These are phyloP conservation scores for Saccharomyces hybrid DNA, from an alignment of 1,139 yeast genomes.

Conservation along the genomic window DNA sequence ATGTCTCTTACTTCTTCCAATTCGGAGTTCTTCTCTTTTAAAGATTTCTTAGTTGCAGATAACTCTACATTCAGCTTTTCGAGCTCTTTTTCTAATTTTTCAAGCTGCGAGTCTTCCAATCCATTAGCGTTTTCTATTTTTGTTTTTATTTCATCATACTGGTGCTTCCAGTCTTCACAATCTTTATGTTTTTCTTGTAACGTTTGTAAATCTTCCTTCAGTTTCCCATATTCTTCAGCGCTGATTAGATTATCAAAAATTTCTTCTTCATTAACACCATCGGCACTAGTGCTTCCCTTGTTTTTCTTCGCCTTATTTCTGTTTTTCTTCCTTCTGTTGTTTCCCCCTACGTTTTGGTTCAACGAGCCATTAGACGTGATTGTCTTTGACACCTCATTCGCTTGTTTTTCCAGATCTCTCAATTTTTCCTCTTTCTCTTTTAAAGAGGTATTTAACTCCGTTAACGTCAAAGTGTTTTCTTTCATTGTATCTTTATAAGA, in stretches of 20 bases:
- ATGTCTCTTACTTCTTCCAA: constrained; percentile 51
- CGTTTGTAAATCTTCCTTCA: constrained; percentile 8
- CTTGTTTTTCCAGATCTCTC: background rate
- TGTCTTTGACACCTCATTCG: background rate
- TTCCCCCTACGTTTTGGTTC: constrained; percentile 7
- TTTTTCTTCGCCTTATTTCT: constrained; percentile 21
- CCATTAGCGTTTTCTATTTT: constrained; percentile 4
- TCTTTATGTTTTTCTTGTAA: constrained; percentile 9
- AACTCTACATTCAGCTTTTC: constrained; percentile 10
- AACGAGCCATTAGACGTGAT: background rate
- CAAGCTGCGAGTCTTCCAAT: constrained; percentile 1
- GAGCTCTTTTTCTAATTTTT: background rate
- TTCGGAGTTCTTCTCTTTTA: constrained; percentile 25
- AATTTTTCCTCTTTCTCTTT: constrained; percentile 13
- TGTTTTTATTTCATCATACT: constrained; percentile 14
- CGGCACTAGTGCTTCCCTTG: constrained; percentile 17
- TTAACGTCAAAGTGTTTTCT: background rate
- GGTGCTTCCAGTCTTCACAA: constrained; percentile 18
- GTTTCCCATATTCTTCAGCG: constrained; percentile 9
- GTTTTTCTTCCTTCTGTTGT: constrained; percentile 6
- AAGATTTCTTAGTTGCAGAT: constrained; percentile 4
- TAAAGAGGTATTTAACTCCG: constrained; percentile 2
- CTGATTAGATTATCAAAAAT: constrained; percentile 16
- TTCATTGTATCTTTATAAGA: background rate
- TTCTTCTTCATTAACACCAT: constrained; percentile 22